Conservation (phyloP, 192 early-diverging fungal species). For the Piromyces finnis region DNA sequence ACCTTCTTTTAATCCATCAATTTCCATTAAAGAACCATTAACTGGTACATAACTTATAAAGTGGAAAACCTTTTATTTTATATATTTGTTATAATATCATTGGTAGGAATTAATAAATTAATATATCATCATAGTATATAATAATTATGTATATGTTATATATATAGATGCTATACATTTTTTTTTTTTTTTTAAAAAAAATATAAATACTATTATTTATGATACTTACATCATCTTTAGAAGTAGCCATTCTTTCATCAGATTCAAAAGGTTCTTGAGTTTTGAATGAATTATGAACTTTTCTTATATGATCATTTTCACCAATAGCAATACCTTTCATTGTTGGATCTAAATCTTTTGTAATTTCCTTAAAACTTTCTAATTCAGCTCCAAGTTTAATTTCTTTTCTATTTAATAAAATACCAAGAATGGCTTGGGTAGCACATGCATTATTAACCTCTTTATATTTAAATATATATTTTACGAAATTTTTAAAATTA, state of each 20-base stretch:
- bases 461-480: neutral
- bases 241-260: neutral
- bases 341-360: slow-evolving; percentile 32
- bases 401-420: slow-evolving; percentile 42
- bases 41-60: slow-evolving; percentile 20
- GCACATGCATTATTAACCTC: slow-evolving; percentile 55
- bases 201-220: neutral
- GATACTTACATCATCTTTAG: neutral
- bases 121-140: too few relatives aligned
- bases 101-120: too few relatives aligned
- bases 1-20: slow-evolving; percentile 50
- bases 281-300: slow-evolving; percentile 9
- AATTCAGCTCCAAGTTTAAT: slow-evolving; percentile 57
- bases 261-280: neutral
- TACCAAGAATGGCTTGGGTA: slow-evolving; percentile 64
- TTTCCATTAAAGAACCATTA: slow-evolving; percentile 52
- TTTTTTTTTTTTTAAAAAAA: too few relatives aligned
- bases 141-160: too few relatives aligned
- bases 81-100: neutral
- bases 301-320: slow-evolving; percentile 55
- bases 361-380: slow-evolving; percentile 46
- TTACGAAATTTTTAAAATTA: too few relatives aligned
- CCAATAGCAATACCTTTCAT: slow-evolving; percentile 59
- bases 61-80: neutral
- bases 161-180: too few relatives aligned